Conservation (phyloP, 1,284 basidiomycete species). For the Paramarasmius palmivorus region DNA sequence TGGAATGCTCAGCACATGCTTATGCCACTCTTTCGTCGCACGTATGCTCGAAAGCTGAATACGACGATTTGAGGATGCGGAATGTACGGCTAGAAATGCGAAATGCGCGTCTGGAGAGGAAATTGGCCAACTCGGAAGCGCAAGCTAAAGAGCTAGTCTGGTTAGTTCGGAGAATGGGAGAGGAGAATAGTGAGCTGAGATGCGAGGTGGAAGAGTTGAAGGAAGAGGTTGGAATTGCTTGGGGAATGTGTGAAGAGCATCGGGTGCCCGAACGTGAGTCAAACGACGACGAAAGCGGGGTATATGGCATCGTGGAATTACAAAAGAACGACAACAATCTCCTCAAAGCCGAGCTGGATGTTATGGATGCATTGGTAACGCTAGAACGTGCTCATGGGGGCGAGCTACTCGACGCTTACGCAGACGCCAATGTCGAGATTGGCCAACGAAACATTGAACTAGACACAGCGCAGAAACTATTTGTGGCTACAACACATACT, state of each 20-base stretch:
- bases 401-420: slow-evolving; percentile 6
- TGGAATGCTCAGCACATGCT: slow-evolving; percentile 51
- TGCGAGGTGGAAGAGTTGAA: slow-evolving; percentile 42
- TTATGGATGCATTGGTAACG: neutral
- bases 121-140: slow-evolving; percentile 64
- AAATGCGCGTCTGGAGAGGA: slow-evolving; percentile 58
- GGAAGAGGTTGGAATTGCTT: slow-evolving; percentile 38
- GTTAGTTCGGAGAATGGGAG: slow-evolving; percentile 57
- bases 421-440: slow-evolving; percentile 6
- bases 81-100: slow-evolving; percentile 41
- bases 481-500: slow-evolving; percentile 24
- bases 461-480: slow-evolving; percentile 7
- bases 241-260: slow-evolving; percentile 9
- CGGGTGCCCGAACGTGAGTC: too few relatives aligned
- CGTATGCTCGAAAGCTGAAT: slow-evolving; percentile 41
- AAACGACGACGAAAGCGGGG: too few relatives aligned
- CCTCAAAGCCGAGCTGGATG: too few relatives aligned
- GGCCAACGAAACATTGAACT: slow-evolving; percentile 3
- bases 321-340: too few relatives aligned
- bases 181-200: slow-evolving; percentile 48
- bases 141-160: slow-evolving; percentile 66
- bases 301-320: too few relatives aligned
- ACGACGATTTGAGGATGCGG: slow-evolving; percentile 46
- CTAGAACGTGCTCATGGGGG: slow-evolving; percentile 11
- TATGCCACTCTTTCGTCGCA: slow-evolving; percentile 58